Evolutionary conservation across 441 rosid genomes (phyloP).

Genomic region (Lepidium campestre): DNA sequence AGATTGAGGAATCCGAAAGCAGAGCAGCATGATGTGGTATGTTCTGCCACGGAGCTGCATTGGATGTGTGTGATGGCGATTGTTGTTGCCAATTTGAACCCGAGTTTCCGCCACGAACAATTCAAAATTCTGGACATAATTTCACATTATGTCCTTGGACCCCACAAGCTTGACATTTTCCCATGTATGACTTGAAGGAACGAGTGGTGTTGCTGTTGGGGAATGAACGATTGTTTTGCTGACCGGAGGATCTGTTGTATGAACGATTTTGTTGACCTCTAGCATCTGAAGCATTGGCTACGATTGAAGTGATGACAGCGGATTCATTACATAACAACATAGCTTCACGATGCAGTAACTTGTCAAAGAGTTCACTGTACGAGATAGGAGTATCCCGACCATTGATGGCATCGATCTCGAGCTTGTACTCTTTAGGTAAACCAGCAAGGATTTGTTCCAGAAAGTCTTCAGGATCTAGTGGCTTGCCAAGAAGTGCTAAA

Average conservation of each 20-base stretch:
- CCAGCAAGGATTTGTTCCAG: neutral
- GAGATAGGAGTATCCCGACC: neutral
- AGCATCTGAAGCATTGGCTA: no score
- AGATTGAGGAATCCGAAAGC: neutral
- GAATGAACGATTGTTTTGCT: no score
- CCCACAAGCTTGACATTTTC: neutral
- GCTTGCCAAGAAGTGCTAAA: neutral
- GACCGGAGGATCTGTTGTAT: no score
- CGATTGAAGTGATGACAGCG: no score
- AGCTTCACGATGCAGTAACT: no score
- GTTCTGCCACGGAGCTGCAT: no score
- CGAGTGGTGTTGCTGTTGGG: no score
- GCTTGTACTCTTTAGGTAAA: neutral
- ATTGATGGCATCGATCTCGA: neutral
- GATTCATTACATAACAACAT: no score
- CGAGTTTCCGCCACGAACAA: neutral
- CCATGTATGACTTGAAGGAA: neutral
- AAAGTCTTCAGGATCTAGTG: neutral
- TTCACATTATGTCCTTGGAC: neutral
- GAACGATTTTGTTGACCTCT: no score
- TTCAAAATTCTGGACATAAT: neutral
- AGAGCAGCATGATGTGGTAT: neutral
- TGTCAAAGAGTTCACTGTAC: no score
- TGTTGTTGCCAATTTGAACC: no score
- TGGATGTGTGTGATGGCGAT: no score